phyloP scores from a whole-genome alignment of 768 basidiomycete genomes.

The Kwoniella sp. region DNA sequence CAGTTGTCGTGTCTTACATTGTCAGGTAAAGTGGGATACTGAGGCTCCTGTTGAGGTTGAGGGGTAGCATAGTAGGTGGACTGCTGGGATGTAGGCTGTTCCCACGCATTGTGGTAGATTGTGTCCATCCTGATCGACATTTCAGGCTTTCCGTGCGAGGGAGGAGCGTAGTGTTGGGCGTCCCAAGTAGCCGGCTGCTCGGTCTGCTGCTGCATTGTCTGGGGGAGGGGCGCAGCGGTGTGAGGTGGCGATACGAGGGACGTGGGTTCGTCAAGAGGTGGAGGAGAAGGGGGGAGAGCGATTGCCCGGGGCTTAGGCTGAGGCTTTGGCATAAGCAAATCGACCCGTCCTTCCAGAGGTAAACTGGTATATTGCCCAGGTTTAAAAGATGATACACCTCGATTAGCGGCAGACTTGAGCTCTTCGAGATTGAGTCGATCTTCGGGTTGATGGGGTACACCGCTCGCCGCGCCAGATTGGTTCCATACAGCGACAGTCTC shows the following conservation, averaged over 20 bases:
- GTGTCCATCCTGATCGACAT: conserved; percentile 68
- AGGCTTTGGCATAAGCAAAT: conserved; percentile 70
- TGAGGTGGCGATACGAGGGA: conserved; percentile 58
- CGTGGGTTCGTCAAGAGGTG: conserved; percentile 45
- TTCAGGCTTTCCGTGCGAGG: conserved; percentile 64
- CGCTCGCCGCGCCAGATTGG: conserved; percentile 45
- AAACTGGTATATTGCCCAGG: conserved; percentile 77
- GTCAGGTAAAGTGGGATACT: conserved; percentile 67
- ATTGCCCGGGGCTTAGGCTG: conserved; percentile 24
- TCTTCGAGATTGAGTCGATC: conserved; percentile 66
- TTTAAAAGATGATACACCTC: conserved; percentile 62
- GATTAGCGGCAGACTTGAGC: conserved; percentile 57
- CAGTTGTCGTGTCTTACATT: conserved; percentile 75
- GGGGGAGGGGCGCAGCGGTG: conserved; percentile 37
- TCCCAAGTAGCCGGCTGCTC: conserved; percentile 73
- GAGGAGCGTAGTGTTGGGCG: conserved; percentile 76
- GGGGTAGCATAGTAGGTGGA: conserved; percentile 27
- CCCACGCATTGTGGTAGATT: conserved; percentile 86
- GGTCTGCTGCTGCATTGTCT: conserved; percentile 43
- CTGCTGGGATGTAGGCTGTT: conserved; percentile 60
- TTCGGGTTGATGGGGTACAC: conserved; percentile 38
- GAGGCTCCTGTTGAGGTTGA: conserved; percentile 27
- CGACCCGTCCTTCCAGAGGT: conserved; percentile 84
- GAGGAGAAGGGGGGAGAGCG: conserved; percentile 28
- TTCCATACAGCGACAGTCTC: conserved; percentile 80